These are phyloP conservation scores for Lasiosphaeria ovina DNA, from an alignment of 495 filamentous ascomycete genomes.

Conservation along the genomic window DNA sequence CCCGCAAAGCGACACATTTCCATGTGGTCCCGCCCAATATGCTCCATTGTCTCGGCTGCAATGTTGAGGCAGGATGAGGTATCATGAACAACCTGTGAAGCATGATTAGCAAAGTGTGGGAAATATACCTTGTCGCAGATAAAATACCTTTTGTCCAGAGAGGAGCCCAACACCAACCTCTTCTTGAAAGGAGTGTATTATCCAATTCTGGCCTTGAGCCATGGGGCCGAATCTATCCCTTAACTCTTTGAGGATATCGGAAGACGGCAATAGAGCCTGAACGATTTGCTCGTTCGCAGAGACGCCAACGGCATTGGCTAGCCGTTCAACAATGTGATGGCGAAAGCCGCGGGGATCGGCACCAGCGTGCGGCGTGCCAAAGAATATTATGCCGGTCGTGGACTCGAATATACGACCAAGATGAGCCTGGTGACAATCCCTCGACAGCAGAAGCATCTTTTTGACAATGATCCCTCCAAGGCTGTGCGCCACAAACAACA, in stretches of 20 bases:
- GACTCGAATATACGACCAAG: constrained; percentile 30
- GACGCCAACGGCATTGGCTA: constrained; percentile 27
- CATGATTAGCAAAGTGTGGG: too few relatives aligned
- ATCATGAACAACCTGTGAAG: constrained; percentile 36
- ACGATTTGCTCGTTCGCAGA: constrained; percentile 23
- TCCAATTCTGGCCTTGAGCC: constrained; percentile 27
- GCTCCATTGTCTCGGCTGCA: constrained; percentile 26
- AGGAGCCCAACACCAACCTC: constrained; percentile 22
- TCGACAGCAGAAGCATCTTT: constrained; percentile 34
- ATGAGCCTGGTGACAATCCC: constrained; percentile 12
- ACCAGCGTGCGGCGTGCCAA: constrained; percentile 45
- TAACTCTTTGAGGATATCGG: constrained; percentile 33
- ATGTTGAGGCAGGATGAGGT: constrained; percentile 31
- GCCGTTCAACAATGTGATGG: constrained; percentile 14
- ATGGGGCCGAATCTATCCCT: constrained; percentile 32
- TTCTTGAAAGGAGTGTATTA: constrained; percentile 40
- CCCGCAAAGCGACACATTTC: constrained; percentile 43
- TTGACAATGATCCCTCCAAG: constrained; percentile 54
- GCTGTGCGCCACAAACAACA: constrained; percentile 52
- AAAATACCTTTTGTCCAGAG: constrained; percentile 10
- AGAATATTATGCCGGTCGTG: constrained; percentile 41
- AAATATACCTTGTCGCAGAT: too few relatives aligned
- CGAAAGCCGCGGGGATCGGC: constrained; percentile 27
- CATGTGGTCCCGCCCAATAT: constrained; percentile 36
- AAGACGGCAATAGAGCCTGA: constrained; percentile 29